These are phyloP conservation scores for Eremothecium sinecaudum DNA, from an alignment of 1,139 yeast species.

Conservation along the genomic window DNA sequence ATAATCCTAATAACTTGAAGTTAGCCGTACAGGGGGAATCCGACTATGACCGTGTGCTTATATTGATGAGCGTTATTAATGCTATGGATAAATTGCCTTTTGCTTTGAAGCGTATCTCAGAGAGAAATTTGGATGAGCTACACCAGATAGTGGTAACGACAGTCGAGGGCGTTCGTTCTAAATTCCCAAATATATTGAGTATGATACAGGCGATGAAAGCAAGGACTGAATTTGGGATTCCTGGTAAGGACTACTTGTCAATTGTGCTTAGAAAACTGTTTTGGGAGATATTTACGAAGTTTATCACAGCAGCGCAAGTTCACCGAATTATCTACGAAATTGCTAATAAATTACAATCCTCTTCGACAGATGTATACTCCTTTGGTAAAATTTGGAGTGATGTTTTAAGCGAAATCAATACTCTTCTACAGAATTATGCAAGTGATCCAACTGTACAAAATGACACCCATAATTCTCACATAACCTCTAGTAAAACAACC, in stretches of 20 bases:
- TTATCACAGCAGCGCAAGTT: slow-evolving; percentile 57
- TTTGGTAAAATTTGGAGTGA: slow-evolving; percentile 50
- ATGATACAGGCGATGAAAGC: slow-evolving; percentile 15
- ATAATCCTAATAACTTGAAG: slow-evolving; percentile 1
- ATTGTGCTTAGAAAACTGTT: slow-evolving; percentile 60
- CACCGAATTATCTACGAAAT: slow-evolving; percentile 60
- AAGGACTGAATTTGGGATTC: slow-evolving; percentile 28
- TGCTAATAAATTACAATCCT: slow-evolving; percentile 31
- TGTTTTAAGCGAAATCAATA: slow-evolving; percentile 48
- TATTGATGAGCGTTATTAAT: slow-evolving; percentile 49
- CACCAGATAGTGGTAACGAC: slow-evolving; percentile 50
- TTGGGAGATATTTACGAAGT: slow-evolving; percentile 54
- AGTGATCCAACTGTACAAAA: slow-evolving; percentile 24
- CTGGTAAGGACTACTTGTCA: slow-evolving; percentile 42
- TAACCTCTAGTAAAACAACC: slow-evolving; percentile 1
- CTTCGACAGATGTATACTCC: slow-evolving; percentile 33
- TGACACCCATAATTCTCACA: slow-evolving; percentile 3
- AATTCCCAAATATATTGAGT: slow-evolving; percentile 37
- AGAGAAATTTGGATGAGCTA: slow-evolving; percentile 40
- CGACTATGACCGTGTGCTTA: slow-evolving; percentile 22
- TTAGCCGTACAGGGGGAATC: slow-evolving; percentile 10
- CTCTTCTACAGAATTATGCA: slow-evolving; percentile 51
- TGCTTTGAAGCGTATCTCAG: slow-evolving; percentile 47
- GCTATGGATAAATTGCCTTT: slow-evolving; percentile 56
- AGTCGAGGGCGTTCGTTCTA: slow-evolving; percentile 54